A percentile compares a stretch with the other conserved stretches of the same genome.
phyloP scores from a whole-genome alignment of 2,329 filamentous ascomycete genomes.

The Nemania sp. region DNA sequence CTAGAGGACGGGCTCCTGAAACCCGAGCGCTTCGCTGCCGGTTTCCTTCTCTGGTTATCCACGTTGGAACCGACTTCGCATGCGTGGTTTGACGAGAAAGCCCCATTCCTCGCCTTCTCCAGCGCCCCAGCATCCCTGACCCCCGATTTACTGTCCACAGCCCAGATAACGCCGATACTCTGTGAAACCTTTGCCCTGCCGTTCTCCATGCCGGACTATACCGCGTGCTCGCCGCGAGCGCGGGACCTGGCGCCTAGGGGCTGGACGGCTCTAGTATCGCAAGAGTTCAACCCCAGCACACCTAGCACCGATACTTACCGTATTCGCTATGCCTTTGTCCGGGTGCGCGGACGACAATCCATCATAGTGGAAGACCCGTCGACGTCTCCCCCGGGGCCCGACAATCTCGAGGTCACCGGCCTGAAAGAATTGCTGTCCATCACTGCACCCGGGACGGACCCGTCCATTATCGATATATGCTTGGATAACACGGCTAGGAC shows the following conservation, averaged over 20 bases:
- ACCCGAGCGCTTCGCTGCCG: slow-evolving; percentile 23
- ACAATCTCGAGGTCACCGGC: neutral
- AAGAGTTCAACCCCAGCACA: no score
- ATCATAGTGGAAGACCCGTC: neutral
- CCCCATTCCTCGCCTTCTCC: slow-evolving; percentile 22
- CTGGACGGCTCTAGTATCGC: slow-evolving; percentile 20
- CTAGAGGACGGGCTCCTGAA: slow-evolving; percentile 24
- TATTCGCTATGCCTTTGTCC: slow-evolving; percentile 22
- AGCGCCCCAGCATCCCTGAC: slow-evolving; percentile 19
- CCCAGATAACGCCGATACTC: slow-evolving; percentile 20
- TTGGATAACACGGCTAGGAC: slow-evolving; percentile 1
- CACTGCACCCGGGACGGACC: neutral
- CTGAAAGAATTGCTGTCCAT: neutral
- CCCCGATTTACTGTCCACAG: slow-evolving; percentile 4
- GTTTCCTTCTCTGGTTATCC: slow-evolving; percentile 21
- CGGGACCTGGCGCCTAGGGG: slow-evolving; percentile 16
- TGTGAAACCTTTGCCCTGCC: slow-evolving; percentile 21
- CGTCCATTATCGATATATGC: neutral
- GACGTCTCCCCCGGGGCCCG: neutral
- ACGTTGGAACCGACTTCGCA: neutral
- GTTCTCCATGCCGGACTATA: neutral
- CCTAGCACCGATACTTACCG: no score
- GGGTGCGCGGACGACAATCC: slow-evolving; percentile 5
- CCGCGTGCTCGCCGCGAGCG: slow-evolving; percentile 2
- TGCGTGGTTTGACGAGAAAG: slow-evolving; percentile 1